Conservation (phyloP, 441 rosid species). For the Omphalea diandra region DNA sequence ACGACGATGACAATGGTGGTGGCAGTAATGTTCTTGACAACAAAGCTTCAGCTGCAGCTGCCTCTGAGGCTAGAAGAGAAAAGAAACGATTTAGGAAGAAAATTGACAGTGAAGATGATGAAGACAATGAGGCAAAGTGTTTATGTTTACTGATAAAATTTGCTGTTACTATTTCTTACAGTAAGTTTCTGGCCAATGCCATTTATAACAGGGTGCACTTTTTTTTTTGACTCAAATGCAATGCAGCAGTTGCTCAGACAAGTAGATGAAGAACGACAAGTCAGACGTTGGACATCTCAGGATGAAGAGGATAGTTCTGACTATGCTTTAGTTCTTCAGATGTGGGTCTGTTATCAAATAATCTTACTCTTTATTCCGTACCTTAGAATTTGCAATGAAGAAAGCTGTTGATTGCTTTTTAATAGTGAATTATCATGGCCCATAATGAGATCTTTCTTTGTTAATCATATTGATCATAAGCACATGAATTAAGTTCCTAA, state of each 20-base stretch:
- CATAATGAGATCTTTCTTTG: background rate
- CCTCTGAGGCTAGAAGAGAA: slow-evolving; percentile 43
- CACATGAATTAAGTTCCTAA: background rate
- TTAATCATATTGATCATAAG: background rate
- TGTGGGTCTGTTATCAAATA: too few species aligned
- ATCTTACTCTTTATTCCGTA: too few species aligned
- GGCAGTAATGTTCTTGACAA: slow-evolving; percentile 31
- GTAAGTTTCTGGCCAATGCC: slow-evolving; percentile 25
- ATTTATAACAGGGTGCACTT: slow-evolving; percentile 19
- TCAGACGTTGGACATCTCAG: slow-evolving; percentile 53
- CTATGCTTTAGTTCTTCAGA: slow-evolving; percentile 40
- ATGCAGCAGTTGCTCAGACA: slow-evolving; percentile 50
- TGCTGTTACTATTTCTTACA: slow-evolving; percentile 22
- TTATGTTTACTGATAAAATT: slow-evolving; percentile 23
- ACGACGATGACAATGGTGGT: slow-evolving; percentile 39
- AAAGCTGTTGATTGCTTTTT: background rate
- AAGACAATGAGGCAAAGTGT: slow-evolving; percentile 64
- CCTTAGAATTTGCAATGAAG: background rate
- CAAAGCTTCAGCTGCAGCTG: slow-evolving; percentile 28
- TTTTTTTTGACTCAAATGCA: slow-evolving; percentile 24
- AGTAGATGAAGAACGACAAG: slow-evolving; percentile 45
- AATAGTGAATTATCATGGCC: background rate
- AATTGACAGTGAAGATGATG: slow-evolving; percentile 64
- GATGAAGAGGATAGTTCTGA: slow-evolving; percentile 78
- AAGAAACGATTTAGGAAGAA: slow-evolving; percentile 86